Conservation (phyloP, 306 rosid species). For the Rosa chinensis region DNA sequence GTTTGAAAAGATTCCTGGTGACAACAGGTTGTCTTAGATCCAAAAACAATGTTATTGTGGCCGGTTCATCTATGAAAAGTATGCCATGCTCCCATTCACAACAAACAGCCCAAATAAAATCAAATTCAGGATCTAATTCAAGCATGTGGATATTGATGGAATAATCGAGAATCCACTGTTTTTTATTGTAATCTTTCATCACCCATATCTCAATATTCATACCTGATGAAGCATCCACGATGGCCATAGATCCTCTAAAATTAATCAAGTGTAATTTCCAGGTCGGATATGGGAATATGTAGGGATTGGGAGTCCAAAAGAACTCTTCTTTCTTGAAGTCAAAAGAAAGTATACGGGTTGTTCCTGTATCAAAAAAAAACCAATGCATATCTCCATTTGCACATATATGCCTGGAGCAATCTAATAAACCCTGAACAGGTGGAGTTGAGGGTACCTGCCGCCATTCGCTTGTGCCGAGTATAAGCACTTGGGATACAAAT, state of each 20-base stretch:
- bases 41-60: background rate
- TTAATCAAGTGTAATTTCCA: background rate
- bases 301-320: background rate
- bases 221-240: background rate
- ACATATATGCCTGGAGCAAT: background rate
- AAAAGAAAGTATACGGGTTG: background rate
- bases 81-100: slow-evolving; percentile 5
- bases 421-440: background rate
- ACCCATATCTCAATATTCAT: background rate
- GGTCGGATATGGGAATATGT: background rate
- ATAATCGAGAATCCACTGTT: background rate
- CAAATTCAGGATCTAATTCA: background rate
- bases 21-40: background rate
- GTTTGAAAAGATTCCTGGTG: background rate
- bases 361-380: background rate
- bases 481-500: background rate
- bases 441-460: background rate
- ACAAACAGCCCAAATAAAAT: background rate
- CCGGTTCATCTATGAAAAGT: background rate
- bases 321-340: slow-evolving; percentile 4
- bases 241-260: background rate
- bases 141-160: background rate
- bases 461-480: background rate
- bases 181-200: background rate
- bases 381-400: slow-evolving; percentile 1